Conservation (phyloP, 371 early-diverging fungal genomes). For the Coemansia sp. region DNA sequence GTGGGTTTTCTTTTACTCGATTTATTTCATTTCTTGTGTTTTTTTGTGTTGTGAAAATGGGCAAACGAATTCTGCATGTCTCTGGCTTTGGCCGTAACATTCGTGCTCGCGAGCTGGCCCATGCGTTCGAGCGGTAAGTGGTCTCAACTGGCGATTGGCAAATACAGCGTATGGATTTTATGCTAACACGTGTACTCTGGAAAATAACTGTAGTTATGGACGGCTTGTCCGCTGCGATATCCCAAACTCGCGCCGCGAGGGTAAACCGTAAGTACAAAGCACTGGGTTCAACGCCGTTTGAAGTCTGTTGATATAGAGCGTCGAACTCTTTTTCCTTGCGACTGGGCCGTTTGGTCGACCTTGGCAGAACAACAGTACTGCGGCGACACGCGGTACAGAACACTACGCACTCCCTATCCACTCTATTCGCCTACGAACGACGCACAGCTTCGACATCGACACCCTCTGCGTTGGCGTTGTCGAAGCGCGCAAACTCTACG, state of each 20-base stretch:
- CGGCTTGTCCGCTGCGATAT: conserved; percentile 69
- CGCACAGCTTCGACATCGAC: conserved; percentile 1
- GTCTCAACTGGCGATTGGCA: background rate
- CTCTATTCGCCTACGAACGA: background rate
- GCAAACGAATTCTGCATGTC: conserved; percentile 58
- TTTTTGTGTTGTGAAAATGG: conserved; percentile 22
- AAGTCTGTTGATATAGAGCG: background rate
- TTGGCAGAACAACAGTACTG: background rate
- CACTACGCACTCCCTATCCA: background rate
- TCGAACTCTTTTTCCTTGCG: background rate
- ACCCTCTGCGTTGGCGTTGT: background rate
- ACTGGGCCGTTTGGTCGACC: background rate
- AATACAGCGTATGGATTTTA: background rate
- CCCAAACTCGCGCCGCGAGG: conserved; percentile 54
- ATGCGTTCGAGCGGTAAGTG: conserved; percentile 64
- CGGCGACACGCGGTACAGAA: no score
- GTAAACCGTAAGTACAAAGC: conserved; percentile 47
- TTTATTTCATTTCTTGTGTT: background rate
- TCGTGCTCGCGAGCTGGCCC: conserved; percentile 62
- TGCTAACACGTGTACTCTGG: background rate
- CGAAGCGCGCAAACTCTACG: background rate
- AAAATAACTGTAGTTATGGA: conserved; percentile 54
- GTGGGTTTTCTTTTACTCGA: conserved; percentile 6
- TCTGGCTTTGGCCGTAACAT: conserved; percentile 58
- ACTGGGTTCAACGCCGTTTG: background rate